Base-by-base conservation (phyloP, 2,329 filamentous ascomycete species). In the Botrytis pseudocinerea region DNA sequence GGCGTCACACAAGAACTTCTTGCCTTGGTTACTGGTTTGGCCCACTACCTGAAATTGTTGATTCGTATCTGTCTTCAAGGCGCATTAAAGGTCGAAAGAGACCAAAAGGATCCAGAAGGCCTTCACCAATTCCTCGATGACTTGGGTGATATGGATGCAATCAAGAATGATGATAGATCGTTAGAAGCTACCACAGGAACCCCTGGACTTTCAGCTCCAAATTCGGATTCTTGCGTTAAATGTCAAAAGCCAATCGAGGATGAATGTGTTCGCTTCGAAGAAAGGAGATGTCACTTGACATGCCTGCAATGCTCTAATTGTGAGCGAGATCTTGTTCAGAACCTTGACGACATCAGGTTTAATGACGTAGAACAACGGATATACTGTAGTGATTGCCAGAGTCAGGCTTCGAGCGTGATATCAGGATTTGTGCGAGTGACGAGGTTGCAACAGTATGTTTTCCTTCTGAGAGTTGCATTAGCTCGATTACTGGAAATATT, bases 1-100 rank as follows among this genome's bases (percentile, higher is more conserved):
- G 96, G 96, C 61, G 96, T 99, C 46, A 99, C 96, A 14, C 96
- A 99, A 82, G 96, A 99, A 82, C 87, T 99, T n/a, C 84, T 99
- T n/a, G 97, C 95, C 10, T 87, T 99, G 12, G 96, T 99, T 70
- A 99, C 96, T 57, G 95, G 96, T 51, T 87, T 99, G 69, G 96
- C 96, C 28, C 96, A 99, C 82, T 99, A 99, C 80, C 89, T 99
- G 71, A 99, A 99, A 83, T 91, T 99, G 48, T 89, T 99, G 74
- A 99, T 99, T 78, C 91, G 96, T 68, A 99, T 99, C 78, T 98
- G 96, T 80, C 87, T 99, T 42, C 97, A 98, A 81, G 96, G 95
- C 46, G 92, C 96, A 10, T 85, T 99, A 64, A 95, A 94, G 79
- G 88, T 98, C 57, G 96, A 99, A 82, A 91, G 94, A 73, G 95